Conservation (phyloP, 129 eudicot species). For the Lactuca saligna region DNA sequence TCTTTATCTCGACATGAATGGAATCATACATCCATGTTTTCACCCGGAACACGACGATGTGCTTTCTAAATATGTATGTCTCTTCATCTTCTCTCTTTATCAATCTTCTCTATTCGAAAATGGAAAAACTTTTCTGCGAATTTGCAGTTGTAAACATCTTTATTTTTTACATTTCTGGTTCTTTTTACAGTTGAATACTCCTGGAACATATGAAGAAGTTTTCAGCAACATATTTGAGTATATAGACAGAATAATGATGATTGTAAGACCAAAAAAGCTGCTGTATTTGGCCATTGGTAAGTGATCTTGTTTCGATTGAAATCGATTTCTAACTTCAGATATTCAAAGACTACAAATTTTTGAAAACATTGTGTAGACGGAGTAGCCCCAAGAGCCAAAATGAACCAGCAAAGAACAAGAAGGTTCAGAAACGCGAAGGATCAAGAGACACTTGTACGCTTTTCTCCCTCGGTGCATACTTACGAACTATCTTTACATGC, state of each 20-base stretch:
- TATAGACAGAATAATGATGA: slow-evolving; percentile 48
- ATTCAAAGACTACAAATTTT: not conserved
- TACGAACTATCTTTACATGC: too few relatives aligned
- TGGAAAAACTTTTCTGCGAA: not conserved
- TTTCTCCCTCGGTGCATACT: not conserved
- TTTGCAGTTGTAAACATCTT: not conserved
- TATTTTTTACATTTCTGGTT: not conserved
- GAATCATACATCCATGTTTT: slow-evolving; percentile 72
- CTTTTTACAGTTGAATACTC: slow-evolving; percentile 33
- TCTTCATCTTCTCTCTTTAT: not conserved
- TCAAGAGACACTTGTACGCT: slow-evolving; percentile 32
- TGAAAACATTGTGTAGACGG: slow-evolving; percentile 42
- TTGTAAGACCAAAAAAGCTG: slow-evolving; percentile 59
- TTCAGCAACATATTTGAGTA: slow-evolving; percentile 43
- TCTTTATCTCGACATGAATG: slow-evolving; percentile 65
- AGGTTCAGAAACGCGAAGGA: slow-evolving; percentile 47
- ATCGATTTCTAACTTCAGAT: not conserved
- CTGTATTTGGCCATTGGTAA: slow-evolving; percentile 70
- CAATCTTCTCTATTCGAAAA: not conserved
- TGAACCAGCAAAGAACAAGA: slow-evolving; percentile 67
- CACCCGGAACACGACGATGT: slow-evolving; percentile 51
- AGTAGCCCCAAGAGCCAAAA: slow-evolving; percentile 69
- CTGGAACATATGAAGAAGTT: slow-evolving; percentile 51
- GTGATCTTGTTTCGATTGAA: not conserved
- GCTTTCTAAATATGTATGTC: not conserved